A percentile compares a stretch with the other conserved stretches of the same genome.
Conservation (phyloP, 768 basidiomycete genomes). For the Lactarius evosmus region DNA sequence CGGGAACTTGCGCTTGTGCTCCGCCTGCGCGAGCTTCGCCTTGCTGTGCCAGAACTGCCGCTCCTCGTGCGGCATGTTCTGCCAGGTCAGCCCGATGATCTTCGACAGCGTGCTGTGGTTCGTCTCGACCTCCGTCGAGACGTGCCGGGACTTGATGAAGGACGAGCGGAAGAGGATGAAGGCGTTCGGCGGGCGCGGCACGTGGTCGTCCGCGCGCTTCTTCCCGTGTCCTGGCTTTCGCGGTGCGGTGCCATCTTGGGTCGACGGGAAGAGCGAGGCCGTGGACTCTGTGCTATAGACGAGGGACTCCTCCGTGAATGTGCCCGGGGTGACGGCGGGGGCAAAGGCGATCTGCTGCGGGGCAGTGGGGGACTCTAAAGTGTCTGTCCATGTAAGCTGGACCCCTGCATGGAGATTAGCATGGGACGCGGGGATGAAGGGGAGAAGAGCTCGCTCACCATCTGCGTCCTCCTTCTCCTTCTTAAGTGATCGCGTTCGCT, state of each 20-base stretch:
- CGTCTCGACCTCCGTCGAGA: slow-evolving; percentile 73
- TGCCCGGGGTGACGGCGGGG: slow-evolving; percentile 54
- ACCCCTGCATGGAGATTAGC: slow-evolving; percentile 30
- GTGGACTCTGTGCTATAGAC: slow-evolving; percentile 40
- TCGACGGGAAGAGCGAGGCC: slow-evolving; percentile 58
- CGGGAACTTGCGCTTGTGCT: slow-evolving; percentile 73
- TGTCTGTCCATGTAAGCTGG: slow-evolving; percentile 47
- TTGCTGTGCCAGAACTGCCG: slow-evolving; percentile 74
- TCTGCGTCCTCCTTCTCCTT: slow-evolving; percentile 23
- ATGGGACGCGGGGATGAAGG: background rate
- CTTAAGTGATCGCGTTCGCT: slow-evolving; percentile 26
- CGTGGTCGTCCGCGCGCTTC: slow-evolving; percentile 71
- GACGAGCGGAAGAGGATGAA: slow-evolving; percentile 85
- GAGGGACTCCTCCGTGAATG: slow-evolving; percentile 49
- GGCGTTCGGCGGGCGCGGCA: slow-evolving; percentile 81
- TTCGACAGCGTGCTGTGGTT: slow-evolving; percentile 82
- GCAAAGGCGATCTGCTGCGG: slow-evolving; percentile 51
- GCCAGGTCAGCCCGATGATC: slow-evolving; percentile 83
- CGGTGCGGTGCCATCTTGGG: slow-evolving; percentile 35
- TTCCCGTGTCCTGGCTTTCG: slow-evolving; percentile 56
- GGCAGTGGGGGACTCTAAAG: slow-evolving; percentile 39
- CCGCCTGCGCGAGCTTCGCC: slow-evolving; percentile 67
- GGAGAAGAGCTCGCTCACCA: slow-evolving; percentile 4
- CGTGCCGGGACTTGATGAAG: slow-evolving; percentile 76
- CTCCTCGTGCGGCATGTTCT: slow-evolving; percentile 71